Conservation (phyloP, 1,284 basidiomycete species). For the Thelephora terrestris region DNA sequence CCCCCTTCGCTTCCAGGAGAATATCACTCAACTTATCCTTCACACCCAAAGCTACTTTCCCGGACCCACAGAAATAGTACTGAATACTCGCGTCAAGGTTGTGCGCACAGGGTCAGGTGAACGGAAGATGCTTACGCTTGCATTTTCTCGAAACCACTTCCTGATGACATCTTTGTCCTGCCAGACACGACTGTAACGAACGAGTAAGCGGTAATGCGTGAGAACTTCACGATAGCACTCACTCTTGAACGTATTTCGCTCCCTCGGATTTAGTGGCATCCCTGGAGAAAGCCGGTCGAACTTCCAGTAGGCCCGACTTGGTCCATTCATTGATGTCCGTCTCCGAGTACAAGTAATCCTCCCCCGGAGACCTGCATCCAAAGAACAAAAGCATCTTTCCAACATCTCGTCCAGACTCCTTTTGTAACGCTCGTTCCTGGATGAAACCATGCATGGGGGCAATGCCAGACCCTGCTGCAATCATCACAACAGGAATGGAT, state of each 20-base stretch:
- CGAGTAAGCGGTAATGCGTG: neutral
- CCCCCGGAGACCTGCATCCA: slow-evolving; percentile 34
- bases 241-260: slow-evolving; percentile 43
- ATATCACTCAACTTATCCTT: slow-evolving; percentile 28
- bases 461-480: slow-evolving; percentile 39
- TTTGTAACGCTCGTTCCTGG: slow-evolving; percentile 41
- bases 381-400: slow-evolving; percentile 38
- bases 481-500: slow-evolving; percentile 34
- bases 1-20: slow-evolving; percentile 21
- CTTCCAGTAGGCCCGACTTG: slow-evolving; percentile 33
- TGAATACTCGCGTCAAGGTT: slow-evolving; percentile 10
- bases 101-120: neutral
- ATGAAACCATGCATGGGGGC: slow-evolving; percentile 47
- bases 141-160: slow-evolving; percentile 25
- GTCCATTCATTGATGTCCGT: slow-evolving; percentile 35
- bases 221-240: slow-evolving; percentile 12
- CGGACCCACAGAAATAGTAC: slow-evolving; percentile 41
- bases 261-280: slow-evolving; percentile 27
- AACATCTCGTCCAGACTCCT: slow-evolving; percentile 33
- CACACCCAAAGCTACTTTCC: slow-evolving; percentile 29
- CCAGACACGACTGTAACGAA: slow-evolving; percentile 31
- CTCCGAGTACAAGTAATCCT: slow-evolving; percentile 35
- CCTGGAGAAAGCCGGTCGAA: slow-evolving; percentile 40
- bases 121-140: slow-evolving; percentile 34
- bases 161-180: slow-evolving; percentile 30